Percentiles rank a stretch among this genome's conserved stretches.
These are phyloP conservation scores for Austroboletus eburneus DNA, from an alignment of 768 basidiomycete species.

Conservation along the genomic window DNA sequence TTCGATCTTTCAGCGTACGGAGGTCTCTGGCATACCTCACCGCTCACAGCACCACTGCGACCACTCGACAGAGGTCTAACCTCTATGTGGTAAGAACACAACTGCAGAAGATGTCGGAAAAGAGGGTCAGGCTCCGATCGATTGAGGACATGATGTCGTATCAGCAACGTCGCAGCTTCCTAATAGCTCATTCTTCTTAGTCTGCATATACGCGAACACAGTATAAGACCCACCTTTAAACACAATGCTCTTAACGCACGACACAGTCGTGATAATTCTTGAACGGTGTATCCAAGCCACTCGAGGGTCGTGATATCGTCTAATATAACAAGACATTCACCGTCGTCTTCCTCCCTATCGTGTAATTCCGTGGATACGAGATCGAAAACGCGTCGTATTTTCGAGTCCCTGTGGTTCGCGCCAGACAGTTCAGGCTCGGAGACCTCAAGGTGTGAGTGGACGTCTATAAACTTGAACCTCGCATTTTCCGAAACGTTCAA, in stretches of 20 bases:
- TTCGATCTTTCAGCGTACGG: neutral
- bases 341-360: slow-evolving; percentile 3
- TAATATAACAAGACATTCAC: slow-evolving; percentile 50
- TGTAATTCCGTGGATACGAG: slow-evolving; percentile 29
- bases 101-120: slow-evolving; percentile 53
- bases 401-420: slow-evolving; percentile 5
- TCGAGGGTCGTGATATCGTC: slow-evolving; percentile 66
- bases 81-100: slow-evolving; percentile 68
- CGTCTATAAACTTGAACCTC: slow-evolving; percentile 53
- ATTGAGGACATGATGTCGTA: slow-evolving; percentile 60
- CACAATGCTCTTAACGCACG: slow-evolving; percentile 59
- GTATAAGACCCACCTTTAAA: slow-evolving; percentile 40
- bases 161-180: slow-evolving; percentile 50
- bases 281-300: slow-evolving; percentile 59
- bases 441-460: slow-evolving; percentile 36
- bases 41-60: slow-evolving; percentile 71
- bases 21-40: slow-evolving; percentile 48
- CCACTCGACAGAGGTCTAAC: slow-evolving; percentile 70
- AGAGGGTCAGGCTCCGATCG: slow-evolving; percentile 56
- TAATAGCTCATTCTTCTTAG: slow-evolving; percentile 21
- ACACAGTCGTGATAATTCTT: slow-evolving; percentile 52
- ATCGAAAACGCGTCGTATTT: slow-evolving; percentile 35
- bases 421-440: slow-evolving; percentile 6
- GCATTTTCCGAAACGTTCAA: slow-evolving; percentile 35
- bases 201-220: neutral